phyloP scores from a whole-genome alignment of 345 rosid genomes.

The Ceriops decandra region DNA sequence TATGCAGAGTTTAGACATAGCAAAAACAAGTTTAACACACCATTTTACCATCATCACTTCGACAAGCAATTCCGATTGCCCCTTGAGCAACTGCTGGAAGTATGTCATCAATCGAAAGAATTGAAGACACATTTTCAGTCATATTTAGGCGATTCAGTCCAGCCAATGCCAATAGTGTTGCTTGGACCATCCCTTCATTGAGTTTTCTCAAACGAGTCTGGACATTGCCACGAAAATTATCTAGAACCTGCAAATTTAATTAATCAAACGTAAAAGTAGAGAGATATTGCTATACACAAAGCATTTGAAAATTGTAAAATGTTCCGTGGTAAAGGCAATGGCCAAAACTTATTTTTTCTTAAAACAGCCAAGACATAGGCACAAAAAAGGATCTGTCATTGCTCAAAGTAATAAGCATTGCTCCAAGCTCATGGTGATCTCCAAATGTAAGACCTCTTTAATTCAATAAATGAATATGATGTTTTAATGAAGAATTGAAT shows the following conservation, averaged over 20 bases:
- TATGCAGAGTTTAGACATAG: not conserved
- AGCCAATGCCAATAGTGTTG: slow-evolving; percentile 91
- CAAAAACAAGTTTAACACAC: slow-evolving; percentile 30
- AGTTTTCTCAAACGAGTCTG: slow-evolving; percentile 92
- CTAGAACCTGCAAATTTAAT: slow-evolving; percentile 56
- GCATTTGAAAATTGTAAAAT: not conserved
- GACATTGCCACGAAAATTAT: slow-evolving; percentile 91
- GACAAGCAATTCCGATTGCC: slow-evolving; percentile 96
- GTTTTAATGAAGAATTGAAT: no score
- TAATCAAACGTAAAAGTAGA: slow-evolving; percentile 16
- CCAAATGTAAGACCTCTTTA: no score
- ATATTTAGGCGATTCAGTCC: slow-evolving; percentile 88
- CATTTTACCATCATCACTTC: slow-evolving; percentile 78
- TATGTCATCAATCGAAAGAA: slow-evolving; percentile 82
- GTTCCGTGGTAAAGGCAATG: not conserved
- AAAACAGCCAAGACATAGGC: no score
- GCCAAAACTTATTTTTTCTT: no score
- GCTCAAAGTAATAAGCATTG: no score
- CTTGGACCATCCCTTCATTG: slow-evolving; percentile 73
- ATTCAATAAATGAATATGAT: no score
- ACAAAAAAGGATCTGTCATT: no score
- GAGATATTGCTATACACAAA: not conserved
- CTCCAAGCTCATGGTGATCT: no score
- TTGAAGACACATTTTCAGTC: slow-evolving; percentile 78
- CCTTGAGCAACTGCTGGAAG: slow-evolving; percentile 99